A percentile compares a stretch with the other conserved stretches of the same genome.
phyloP scores from a whole-genome alignment of 2,329 filamentous ascomycete species.

The Ascosphaera acerosa region DNA sequence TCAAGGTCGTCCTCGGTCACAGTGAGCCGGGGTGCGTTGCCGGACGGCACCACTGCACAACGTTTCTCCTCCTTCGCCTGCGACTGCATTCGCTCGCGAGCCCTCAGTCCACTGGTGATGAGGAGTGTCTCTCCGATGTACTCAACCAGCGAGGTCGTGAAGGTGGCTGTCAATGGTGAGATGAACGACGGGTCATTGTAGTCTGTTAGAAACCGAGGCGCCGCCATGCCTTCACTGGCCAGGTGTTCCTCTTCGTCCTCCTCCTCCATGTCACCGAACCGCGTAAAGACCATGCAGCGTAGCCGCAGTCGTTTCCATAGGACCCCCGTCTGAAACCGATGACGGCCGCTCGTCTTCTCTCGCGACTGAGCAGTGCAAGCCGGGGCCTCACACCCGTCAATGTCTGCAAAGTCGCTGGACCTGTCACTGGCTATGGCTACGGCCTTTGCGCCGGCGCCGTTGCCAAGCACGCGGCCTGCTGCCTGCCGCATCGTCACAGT shows the following conservation, averaged over 20 bases:
- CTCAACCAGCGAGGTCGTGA: conserved; percentile 82
- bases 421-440: conserved; percentile 67
- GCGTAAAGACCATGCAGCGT: conserved; percentile 95
- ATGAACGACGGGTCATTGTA: conserved; percentile 37
- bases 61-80: too few relatives aligned
- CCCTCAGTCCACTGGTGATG: conserved; percentile 63
- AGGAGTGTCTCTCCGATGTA: conserved; percentile 81
- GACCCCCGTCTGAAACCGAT: conserved; percentile 69
- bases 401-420: conserved; percentile 47
- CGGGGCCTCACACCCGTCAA: conserved; percentile 26
- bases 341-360: too few relatives aligned
- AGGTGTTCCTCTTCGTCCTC: conserved; percentile 85
- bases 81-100: too few relatives aligned
- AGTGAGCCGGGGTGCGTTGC: too few relatives aligned
- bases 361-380: too few relatives aligned
- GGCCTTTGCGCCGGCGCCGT: conserved; percentile 64
- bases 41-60: too few relatives aligned
- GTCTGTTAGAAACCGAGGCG: conserved; percentile 28
- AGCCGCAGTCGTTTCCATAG: conserved; percentile 85
- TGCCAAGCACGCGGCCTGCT: conserved; percentile 66
- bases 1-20: too few relatives aligned
- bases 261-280: conserved; percentile 88
- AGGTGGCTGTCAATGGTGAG: conserved; percentile 81
- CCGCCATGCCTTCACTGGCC: conserved; percentile 47
- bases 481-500: conserved; percentile 54